Evolutionary conservation across 768 basidiomycete genomes (phyloP), one percentile per base, ranked within the genome.

Genomic region (Suillus alpinus): DNA sequence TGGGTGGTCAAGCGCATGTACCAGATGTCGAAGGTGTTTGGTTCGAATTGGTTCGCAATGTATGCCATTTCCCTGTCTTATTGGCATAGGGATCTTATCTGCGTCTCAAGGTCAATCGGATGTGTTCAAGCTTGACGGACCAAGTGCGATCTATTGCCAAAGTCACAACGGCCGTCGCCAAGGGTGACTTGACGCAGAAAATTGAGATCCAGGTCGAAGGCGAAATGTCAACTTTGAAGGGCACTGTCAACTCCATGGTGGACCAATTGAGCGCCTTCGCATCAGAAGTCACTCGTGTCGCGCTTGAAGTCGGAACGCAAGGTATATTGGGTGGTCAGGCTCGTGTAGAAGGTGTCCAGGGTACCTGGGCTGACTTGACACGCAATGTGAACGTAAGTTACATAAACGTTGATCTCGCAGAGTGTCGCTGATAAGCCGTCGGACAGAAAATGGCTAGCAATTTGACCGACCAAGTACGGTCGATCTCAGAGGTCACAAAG

Each of bases 191-290:
- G 78, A 92, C 89, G 1, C 91, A 93, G 76, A 95, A 93, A 80
- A 93, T 98, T 69, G 90, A 93, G 67, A 94, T 98, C 63, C 86
- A 89, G 62, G 90, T 91, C 63, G 89, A 92, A 67, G 87, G 87
- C 53, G 94, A 96, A 69, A 95, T 96, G 87, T 83, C 83, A 16
- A 89, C 89, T 16, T 80, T 93, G 74, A 92, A 91, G 70, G 78
- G 83, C 23, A 93, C 91, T 12, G 91, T 94, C 64, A 95, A 95
- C 68, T 89, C 88, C n/a, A 97, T 97, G 94, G 92, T 95, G 71
- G 92, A 93, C 71, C 90, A 91, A 59, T 74, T 95, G 64, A 87
- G 89, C 66, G 91, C 89, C 5, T 95, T 95, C 69, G 91, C 93
- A 14, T 86, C 84, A 3, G 93, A 95, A 64, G 85, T 91, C 32